These are phyloP conservation scores for Exsudoporus frostii DNA, from an alignment of 768 basidiomycete genomes.

Conservation along the genomic window DNA sequence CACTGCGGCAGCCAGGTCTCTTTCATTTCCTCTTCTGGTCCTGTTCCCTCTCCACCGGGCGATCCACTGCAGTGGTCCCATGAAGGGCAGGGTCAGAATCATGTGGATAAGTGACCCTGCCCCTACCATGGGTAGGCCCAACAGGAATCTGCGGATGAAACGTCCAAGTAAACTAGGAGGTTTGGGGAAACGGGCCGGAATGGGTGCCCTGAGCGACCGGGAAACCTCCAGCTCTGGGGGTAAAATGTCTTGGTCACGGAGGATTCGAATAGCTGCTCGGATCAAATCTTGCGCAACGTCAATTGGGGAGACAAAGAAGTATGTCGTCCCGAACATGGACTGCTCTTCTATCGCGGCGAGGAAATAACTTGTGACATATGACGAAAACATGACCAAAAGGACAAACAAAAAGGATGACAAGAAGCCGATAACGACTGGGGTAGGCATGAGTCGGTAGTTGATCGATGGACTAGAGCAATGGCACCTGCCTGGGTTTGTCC, in stretches of 20 bases:
- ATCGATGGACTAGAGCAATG: neutral
- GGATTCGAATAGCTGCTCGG: constrained; percentile 57
- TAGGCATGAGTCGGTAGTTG: constrained; percentile 14
- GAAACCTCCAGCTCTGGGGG: constrained; percentile 26
- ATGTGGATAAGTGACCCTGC: constrained; percentile 74
- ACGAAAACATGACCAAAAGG: constrained; percentile 61
- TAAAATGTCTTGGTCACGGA: constrained; percentile 53
- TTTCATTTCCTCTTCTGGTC: constrained; percentile 48
- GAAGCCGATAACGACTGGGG: constrained; percentile 59
- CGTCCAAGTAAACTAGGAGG: constrained; percentile 49
- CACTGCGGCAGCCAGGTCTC: constrained; percentile 65
- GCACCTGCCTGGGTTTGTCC: constrained; percentile 67
- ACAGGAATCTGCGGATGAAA: constrained; percentile 66
- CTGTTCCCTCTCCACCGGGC: constrained; percentile 61
- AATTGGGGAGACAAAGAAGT: constrained; percentile 49
- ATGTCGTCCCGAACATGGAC: constrained; percentile 33
- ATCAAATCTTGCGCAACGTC: constrained; percentile 60
- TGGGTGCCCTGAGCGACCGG: constrained; percentile 14
- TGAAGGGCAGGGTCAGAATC: constrained; percentile 59
- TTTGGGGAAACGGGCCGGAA: constrained; percentile 21
- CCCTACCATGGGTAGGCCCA: constrained; percentile 77
- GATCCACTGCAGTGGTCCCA: constrained; percentile 68
- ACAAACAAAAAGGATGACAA: constrained; percentile 63
- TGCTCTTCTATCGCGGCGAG: constrained; percentile 59
- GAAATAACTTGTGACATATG: constrained; percentile 67